Evolutionary conservation across 768 basidiomycete genomes (phyloP).

Genomic region (Mycena maculata): DNA sequence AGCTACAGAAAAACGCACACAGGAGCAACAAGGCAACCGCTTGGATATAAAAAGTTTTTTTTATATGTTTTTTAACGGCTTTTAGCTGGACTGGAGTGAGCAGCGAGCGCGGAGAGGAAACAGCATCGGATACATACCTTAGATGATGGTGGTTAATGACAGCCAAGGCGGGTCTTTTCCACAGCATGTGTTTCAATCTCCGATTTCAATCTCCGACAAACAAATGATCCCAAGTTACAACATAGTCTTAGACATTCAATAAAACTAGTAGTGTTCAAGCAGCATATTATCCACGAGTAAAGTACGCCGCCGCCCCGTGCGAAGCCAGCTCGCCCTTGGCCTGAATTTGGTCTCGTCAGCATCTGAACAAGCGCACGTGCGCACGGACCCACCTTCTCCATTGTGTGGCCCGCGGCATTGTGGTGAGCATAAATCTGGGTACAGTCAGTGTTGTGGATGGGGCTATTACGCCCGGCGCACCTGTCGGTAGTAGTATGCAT

Average conservation of each 20-base stretch:
- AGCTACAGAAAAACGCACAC: constrained; percentile 57
- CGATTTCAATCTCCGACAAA: constrained; percentile 23
- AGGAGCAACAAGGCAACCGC: constrained; percentile 83
- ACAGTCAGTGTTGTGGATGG: constrained; percentile 22
- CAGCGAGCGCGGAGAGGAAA: constrained; percentile 30
- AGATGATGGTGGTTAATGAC: constrained; percentile 69
- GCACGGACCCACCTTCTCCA: constrained; percentile 75
- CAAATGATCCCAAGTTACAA: constrained; percentile 38
- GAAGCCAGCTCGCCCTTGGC: constrained; percentile 86
- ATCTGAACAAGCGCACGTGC: constrained; percentile 15
- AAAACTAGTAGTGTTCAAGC: constrained; percentile 26
- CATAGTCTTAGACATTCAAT: constrained; percentile 23
- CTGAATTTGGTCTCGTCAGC: constrained; percentile 50
- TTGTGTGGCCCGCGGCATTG: constrained; percentile 85
- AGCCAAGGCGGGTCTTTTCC: constrained; percentile 21
- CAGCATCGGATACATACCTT: constrained; percentile 37
- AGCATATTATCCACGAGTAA: constrained; percentile 74
- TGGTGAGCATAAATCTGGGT: constrained; percentile 81
- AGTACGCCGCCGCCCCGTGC: constrained; percentile 90
- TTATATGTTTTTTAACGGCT: constrained; percentile 77
- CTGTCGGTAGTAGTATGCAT: constrained; percentile 82
- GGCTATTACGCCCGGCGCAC: constrained; percentile 51
- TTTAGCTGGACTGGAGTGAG: constrained; percentile 58
- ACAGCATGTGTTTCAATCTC: constrained; percentile 12
- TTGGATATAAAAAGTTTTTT: constrained; percentile 71